Evolutionary conservation across 2,329 filamentous ascomycete species (phyloP), one percentile per base, ranked within the genome.

Genomic region (Fusarium sp.): DNA sequence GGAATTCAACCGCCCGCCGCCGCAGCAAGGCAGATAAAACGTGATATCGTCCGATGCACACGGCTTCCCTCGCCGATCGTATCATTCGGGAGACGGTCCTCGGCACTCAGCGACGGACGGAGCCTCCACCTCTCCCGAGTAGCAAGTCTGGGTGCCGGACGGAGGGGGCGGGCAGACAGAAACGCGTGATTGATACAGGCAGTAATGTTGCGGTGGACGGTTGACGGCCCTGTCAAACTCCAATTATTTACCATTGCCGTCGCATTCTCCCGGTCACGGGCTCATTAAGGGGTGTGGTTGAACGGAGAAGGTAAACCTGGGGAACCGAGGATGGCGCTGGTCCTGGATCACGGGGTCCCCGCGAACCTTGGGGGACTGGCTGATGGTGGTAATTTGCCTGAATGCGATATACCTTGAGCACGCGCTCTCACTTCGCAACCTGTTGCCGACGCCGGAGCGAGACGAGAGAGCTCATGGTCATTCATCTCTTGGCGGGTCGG

Each of bases 11-110:
- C 27, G 59, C 33, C 24, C n/a, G 35, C n/a, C n/a, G 35, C n/a
- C 27, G 29, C 62, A 50, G 41, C 64, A 64, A 41, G 29, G 31
- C 45, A 41, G 37, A 68, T 39, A 67, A 37, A 37, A 64, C 27
- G 29, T 54, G 45, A 59, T 50, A 77, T 77, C 69, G 76, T 71
- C 71, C 72, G 74, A 77, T 78, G 65, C 56, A 65, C 56, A 60
- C 54, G 62, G 64, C 37, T 68, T 74, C 50, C 63, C 35, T 59
- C 69, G 29, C 31, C 45, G 43, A 70, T 74, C 74, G 74, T 73
- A 74, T 78, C 76, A 77, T 73, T 24, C 37, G 33, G 59, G 45
- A 56, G 37, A 62, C 64, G 58, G 66, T 69, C 68, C 52, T 72
- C 76, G 76, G 76, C 74, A 77, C 65, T 77, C 68, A 65, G 60